Evolutionary conservation across 148 eudicot species (phyloP).

Genomic region (Dianthus caryophyllus): DNA sequence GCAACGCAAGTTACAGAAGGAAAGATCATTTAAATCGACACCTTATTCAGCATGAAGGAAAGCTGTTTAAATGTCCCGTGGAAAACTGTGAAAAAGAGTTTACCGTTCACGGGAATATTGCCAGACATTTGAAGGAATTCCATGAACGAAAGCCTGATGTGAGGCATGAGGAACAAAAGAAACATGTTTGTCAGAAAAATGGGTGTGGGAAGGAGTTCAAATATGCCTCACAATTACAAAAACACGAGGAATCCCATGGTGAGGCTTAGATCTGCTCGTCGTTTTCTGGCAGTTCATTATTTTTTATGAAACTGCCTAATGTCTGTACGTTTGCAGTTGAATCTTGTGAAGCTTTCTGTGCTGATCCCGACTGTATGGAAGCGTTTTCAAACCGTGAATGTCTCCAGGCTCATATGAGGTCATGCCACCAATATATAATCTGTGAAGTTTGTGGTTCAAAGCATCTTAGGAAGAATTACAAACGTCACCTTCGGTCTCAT

Average conservation of each 20-base stretch:
- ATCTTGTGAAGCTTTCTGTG: slow-evolving; percentile 61
- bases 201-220: slow-evolving; percentile 91
- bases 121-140: slow-evolving; percentile 64
- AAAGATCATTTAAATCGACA: slow-evolving; percentile 89
- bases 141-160: slow-evolving; percentile 39
- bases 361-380: slow-evolving; percentile 79
- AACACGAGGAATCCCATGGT: slow-evolving; percentile 80
- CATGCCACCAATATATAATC: slow-evolving; percentile 63
- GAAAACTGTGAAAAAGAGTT: slow-evolving; percentile 47
- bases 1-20: slow-evolving; percentile 67
- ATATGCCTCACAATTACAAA: slow-evolving; percentile 53
- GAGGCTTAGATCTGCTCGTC: slow-evolving; percentile 11
- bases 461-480: slow-evolving; percentile 81
- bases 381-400: slow-evolving; percentile 59
- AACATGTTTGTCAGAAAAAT: slow-evolving; percentile 49
- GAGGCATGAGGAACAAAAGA: slow-evolving; percentile 24
- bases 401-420: slow-evolving; percentile 58
- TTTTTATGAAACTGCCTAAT: not conserved
- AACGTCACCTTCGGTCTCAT: slow-evolving; percentile 73
- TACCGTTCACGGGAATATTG: slow-evolving; percentile 54
- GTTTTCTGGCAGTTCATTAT: not conserved
- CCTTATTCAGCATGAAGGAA: slow-evolving; percentile 67
- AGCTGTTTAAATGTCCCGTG: slow-evolving; percentile 63
- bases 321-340: slow-evolving; percentile 50
- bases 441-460: slow-evolving; percentile 80